Base-by-base conservation (phyloP, 2,329 filamentous ascomycete species). In the Fusarium secorum region DNA sequence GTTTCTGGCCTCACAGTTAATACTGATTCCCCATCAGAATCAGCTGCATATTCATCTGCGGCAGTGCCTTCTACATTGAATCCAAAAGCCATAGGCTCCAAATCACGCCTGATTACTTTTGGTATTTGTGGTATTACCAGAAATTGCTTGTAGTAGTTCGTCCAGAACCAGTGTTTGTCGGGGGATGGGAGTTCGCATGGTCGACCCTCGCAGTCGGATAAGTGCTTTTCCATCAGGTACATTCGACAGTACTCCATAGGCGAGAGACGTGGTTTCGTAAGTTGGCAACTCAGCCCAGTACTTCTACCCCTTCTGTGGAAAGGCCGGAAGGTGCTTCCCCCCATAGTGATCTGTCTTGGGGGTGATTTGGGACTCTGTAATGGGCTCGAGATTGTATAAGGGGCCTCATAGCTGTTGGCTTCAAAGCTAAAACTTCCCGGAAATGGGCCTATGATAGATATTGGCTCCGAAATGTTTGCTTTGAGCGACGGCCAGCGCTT, bases 191-290 rank as follows among this genome's bases (percentile, higher is more conserved):
- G 70, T 24, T 76, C 71, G 48, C 78, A 80, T 4, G 66, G 42
- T 9, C 73, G 65, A 13, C 66, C 58, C 15, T 80, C 73, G 24
- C 65, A 74, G 20, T 76, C 72, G 17, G 78, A 73, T 18, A 67
- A 60, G 9, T 78, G 74, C 45, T 80, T 77, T 48, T 81, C 78
- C 5, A 83, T 63, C 36, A 81, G 73, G 49, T 79, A 81, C 10
- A 77, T 68, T 11, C 82, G 77, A 13, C 75, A 61, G 51, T 83
- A 83, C 45, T 83, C 82, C 80, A 83, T 82, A 2, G 81, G 80
- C 2, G 81, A 82, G 7, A 83, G 52, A 1, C 80, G 77, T 1
- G 81, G 79, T 24, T 67, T 57, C 8, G 53, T 66, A 24, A 81
- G 44, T 24, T 41, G 30, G 24, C 59, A 71, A 18, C 42, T 59